phyloP scores from a whole-genome alignment of 208 protist genomes.

The Crithidia acanthocephali region DNA sequence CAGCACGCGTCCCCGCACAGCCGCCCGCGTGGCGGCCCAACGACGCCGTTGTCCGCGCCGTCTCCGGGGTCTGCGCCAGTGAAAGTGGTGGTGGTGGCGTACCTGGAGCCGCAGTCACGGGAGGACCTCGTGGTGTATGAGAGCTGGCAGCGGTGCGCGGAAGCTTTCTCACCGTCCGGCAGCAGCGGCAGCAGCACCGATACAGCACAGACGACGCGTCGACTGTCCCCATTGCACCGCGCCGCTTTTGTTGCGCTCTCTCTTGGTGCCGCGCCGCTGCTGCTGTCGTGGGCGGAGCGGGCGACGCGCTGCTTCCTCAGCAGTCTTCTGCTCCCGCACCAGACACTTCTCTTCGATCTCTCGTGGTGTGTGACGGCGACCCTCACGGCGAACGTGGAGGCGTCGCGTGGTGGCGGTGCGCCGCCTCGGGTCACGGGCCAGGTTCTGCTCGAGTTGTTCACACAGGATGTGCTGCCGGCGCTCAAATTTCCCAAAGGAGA shows the following conservation, averaged over 20 bases:
- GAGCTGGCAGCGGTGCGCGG: conserved; percentile 46
- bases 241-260: conserved; percentile 28
- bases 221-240: conserved; percentile 27
- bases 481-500: conserved; percentile 41
- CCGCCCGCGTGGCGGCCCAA: not conserved
- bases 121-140: conserved; percentile 43
- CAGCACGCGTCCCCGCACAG: not conserved
- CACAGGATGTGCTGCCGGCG: conserved; percentile 41
- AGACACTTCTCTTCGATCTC: conserved; percentile 62
- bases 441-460: conserved; percentile 36
- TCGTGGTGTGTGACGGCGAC: conserved; percentile 51
- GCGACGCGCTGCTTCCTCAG: conserved; percentile 20
- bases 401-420: not conserved
- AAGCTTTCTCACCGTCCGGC: conserved; percentile 16
- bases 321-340: conserved; percentile 56
- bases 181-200: not conserved
- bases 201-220: conserved; percentile 10
- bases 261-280: conserved; percentile 29
- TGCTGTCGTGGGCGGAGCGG: conserved; percentile 35
- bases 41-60: not conserved
- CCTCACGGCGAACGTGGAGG: not conserved
- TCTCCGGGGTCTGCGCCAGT: not conserved
- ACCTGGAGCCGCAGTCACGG: conserved; percentile 32
- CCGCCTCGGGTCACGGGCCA: conserved; percentile 7
- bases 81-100: conserved; percentile 36